Percentiles rank a stretch among this genome's conserved stretches.
These are phyloP conservation scores for Eutrema japonicum DNA, from an alignment of 345 rosid species.

Conservation along the genomic window DNA sequence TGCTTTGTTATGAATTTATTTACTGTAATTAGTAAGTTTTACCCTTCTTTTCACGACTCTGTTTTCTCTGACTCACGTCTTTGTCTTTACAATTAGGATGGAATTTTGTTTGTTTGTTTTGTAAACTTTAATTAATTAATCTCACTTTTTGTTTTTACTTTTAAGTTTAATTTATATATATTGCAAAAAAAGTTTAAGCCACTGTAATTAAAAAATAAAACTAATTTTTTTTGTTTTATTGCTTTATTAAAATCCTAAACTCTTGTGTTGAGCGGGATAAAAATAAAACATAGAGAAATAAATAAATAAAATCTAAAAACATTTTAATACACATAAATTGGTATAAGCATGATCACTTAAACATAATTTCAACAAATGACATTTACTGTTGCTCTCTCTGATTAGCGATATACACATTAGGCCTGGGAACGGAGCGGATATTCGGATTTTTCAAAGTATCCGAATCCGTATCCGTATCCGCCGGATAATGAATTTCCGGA, in stretches of 20 bases:
- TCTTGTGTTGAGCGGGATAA: background rate
- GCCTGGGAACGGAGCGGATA: too few species aligned
- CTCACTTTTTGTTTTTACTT: background rate
- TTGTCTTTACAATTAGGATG: background rate
- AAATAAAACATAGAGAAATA: background rate
- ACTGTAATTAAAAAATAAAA: background rate
- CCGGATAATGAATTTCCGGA: too few species aligned
- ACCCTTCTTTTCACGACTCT: background rate
- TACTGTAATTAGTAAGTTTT: constrained; percentile 39
- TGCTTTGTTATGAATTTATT: constrained; percentile 26
- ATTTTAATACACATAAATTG: background rate
- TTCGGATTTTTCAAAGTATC: too few species aligned
- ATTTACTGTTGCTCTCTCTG: background rate
- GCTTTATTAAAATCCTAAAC: background rate
- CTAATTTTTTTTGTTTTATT: too few species aligned
- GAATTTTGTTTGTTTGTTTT: background rate
- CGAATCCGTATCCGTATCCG: too few species aligned
- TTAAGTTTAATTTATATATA: too few species aligned
- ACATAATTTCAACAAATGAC: constrained; percentile 5
- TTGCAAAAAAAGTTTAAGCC: background rate
- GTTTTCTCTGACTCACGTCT: background rate
- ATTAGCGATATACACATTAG: background rate
- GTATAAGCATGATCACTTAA: constrained; percentile 13
- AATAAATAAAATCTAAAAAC: too few species aligned
- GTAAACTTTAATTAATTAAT: background rate